Evolutionary conservation across 192 early-diverging fungal genomes (phyloP).

Genomic region (Umbelopsis ramanniana): DNA sequence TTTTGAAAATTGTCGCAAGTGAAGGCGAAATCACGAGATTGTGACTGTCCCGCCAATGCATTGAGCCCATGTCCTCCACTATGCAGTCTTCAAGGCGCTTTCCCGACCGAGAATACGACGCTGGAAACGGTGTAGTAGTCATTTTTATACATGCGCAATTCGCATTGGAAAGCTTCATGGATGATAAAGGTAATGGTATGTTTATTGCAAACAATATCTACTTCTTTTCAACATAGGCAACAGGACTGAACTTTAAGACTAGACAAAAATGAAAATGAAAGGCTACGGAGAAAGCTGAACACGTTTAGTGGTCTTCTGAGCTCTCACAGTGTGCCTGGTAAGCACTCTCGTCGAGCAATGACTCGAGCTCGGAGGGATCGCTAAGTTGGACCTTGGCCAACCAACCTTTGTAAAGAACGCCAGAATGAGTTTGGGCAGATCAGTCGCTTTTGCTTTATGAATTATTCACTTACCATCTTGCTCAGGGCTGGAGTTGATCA

Average conservation of each 20-base stretch:
- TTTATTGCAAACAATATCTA: constrained; percentile 5
- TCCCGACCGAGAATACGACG: too few species aligned
- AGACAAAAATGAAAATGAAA: constrained; percentile 7
- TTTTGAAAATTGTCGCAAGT: background rate
- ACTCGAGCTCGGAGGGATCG: constrained; percentile 66
- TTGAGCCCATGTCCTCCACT: too few species aligned
- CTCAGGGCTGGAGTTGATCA: constrained; percentile 82
- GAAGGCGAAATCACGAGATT: background rate
- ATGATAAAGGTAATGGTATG: background rate
- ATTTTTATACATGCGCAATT: too few species aligned
- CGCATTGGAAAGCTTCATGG: too few species aligned
- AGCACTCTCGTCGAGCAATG: constrained; percentile 68
- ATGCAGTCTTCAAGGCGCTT: too few species aligned
- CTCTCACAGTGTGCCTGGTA: constrained; percentile 67
- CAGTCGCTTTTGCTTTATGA: background rate
- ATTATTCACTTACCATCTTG: constrained; percentile 59
- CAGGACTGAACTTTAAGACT: background rate
- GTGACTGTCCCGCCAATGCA: background rate
- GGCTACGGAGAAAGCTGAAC: background rate
- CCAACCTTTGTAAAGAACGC: constrained; percentile 69
- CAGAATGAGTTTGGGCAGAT: constrained; percentile 1
- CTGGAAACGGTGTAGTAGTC: too few species aligned
- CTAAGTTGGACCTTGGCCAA: constrained; percentile 89
- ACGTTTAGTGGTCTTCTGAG: constrained; percentile 36
- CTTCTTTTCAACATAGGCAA: background rate